Evolutionary conservation across 108 stramenopile genomes (phyloP), one percentile per base, ranked within the genome.

Genomic region (Stephanodiscus minutulus): DNA sequence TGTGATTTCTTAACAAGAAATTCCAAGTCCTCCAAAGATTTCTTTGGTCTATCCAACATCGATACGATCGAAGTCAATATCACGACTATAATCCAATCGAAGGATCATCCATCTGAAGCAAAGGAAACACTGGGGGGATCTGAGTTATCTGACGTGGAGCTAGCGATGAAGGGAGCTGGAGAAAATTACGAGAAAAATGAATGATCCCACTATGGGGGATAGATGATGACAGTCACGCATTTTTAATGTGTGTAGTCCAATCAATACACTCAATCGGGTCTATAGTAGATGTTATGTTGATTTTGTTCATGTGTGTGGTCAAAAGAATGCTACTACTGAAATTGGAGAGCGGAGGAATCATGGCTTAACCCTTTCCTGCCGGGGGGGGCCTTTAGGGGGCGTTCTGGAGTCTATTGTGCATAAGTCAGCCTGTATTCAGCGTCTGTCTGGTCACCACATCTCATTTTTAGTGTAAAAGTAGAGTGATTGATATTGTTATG

Each of bases 1-100:
- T 55, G 54, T 28, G 54, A 55, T 25, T 55, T 55, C 6, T 28
- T 55, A 55, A 28, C 54, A 24, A 55, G 54, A 28, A 55, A 55
- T 55, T 55, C 54, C 54, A 27, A 28, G 25, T 55, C 54, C 27
- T 3, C 54, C 12, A 25, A 4, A 55, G 54, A 55, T 55, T 55
- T 55, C 54, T 55, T 55, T 28, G 54, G 54, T 2, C 54, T 55
- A 28, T 28, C 54, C 27, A 55, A 7, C 54, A 28, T 55, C 54
- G 54, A 55, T 28, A 55, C 54, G 54, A 55, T 55, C 6, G 54
- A 55, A 28, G 24, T 25, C 13, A 55, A 24, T 28, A 28, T 25
- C 27, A 13, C 15, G 22, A 55, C 54, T 2, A 28, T 55, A 28
- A 55, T 55, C 25, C 54, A 13, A 9, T 28, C 54, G 1, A 55